Evolutionary conservation across 139 green algal species (phyloP), one percentile per base, ranked within the genome.

Genomic region (Haematococcus lacustris): DNA sequence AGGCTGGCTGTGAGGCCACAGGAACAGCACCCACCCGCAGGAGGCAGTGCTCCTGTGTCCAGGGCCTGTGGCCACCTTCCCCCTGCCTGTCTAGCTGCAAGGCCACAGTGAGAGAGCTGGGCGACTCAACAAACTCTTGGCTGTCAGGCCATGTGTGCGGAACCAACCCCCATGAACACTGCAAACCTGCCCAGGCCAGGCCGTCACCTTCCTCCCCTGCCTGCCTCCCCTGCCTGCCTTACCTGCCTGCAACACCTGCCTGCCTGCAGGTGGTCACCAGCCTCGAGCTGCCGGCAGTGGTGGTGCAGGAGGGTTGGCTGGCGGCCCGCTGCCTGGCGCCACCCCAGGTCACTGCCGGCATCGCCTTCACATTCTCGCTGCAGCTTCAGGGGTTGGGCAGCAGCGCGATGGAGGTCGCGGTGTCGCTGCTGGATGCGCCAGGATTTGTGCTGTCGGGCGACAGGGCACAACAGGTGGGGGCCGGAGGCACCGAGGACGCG

Each of bases 221-320:
- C n/a, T 53, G 43, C 9, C 43, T 53, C 9, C 17, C 9, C 43
- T 17, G 43, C 43, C 35, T 6, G 66, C 7, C 28, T 3, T 39
- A 3, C 6, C 66, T 38, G 17, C 9, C 40, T 13, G 6, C 39
- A 33, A 28, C 28, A 2, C 30, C 47, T 3, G 2, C 21, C 13
- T 65, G 51, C 23, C 5, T 38, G 53, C 51, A 73, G 53, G 80
- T 83, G 30, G 66, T 40, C 0, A 83, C 78, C 1, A 34, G 37
- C 3, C 40, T 85, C 40, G 72, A 82, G 39, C 73, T 88, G 66
- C 83, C 83, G 0, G 41, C 28, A 0, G 74, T 85, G 21, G 63
- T 70, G 3, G 83, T 88, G 51, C 43, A 67, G 33, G 83, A 88
- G n/a, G 73, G 74, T 38, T 41, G 80, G 65, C 61, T 88, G 26